Conservation (phyloP, 257 asterid genomes). For the Primulina huaijiensis region DNA sequence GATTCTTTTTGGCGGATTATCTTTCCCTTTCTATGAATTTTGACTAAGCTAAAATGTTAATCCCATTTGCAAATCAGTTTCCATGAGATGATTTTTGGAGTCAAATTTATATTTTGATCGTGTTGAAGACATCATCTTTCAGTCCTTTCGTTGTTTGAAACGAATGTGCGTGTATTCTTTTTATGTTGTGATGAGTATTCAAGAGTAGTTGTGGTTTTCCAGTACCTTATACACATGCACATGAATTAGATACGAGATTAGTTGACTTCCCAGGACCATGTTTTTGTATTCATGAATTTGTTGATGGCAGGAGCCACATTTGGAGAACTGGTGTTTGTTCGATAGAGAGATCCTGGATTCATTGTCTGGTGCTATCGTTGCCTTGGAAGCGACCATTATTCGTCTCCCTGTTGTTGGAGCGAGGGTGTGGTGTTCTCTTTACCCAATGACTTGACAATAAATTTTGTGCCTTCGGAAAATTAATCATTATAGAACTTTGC, state of each 20-base stretch:
- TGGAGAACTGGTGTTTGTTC: constrained; percentile 57
- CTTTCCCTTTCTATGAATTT: background rate
- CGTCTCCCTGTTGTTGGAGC: constrained; percentile 70
- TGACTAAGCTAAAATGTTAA: background rate
- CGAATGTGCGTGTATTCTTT: background rate
- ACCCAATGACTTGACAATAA: background rate
- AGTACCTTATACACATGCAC: background rate
- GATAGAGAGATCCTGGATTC: constrained; percentile 58
- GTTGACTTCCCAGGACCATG: background rate
- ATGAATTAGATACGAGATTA: constrained; percentile 5
- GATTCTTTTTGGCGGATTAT: constrained; percentile 3
- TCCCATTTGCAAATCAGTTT: background rate
- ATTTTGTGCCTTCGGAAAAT: background rate
- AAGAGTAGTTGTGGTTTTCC: background rate
- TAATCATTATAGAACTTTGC: constrained; percentile 14
- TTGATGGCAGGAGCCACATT: constrained; percentile 51
- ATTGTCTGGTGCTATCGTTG: constrained; percentile 53
- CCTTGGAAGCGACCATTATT: constrained; percentile 63
- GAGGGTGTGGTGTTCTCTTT: constrained; percentile 44
- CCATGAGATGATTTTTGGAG: background rate
- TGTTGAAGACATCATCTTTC: background rate
- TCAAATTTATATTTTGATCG: background rate
- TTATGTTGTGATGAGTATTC: background rate
- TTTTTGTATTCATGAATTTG: constrained; percentile 15
- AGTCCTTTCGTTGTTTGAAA: background rate